These are phyloP conservation scores for Penicillium sp. DNA, from an alignment of 2,329 filamentous ascomycete genomes.

Conservation along the genomic window DNA sequence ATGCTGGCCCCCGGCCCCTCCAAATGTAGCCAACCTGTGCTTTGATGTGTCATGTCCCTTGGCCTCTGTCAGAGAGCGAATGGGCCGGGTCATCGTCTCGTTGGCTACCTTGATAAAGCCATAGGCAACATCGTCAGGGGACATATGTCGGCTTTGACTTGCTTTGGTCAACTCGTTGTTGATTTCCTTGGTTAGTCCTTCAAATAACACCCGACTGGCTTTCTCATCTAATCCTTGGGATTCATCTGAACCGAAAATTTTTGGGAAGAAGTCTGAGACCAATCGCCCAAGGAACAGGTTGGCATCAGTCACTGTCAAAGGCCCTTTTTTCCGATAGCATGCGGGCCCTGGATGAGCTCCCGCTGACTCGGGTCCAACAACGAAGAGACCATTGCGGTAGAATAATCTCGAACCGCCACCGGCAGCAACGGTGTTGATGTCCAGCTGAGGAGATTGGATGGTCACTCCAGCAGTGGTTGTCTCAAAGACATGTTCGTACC, in stretches of 20 bases:
- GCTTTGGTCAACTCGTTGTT: constrained; percentile 59
- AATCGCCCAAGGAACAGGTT: constrained; percentile 82
- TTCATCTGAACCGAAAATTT: constrained; percentile 85
- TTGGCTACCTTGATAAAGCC: constrained; percentile 89
- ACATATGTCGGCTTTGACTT: constrained; percentile 51
- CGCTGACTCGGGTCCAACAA: constrained; percentile 85
- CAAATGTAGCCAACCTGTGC: constrained; percentile 82
- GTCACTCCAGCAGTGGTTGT: constrained; percentile 87
- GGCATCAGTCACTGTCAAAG: constrained; percentile 89
- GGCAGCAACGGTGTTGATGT: constrained; percentile 89
- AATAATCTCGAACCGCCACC: constrained; percentile 70
- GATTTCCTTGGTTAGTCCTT: constrained; percentile 71
- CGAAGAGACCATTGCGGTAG: constrained; percentile 54
- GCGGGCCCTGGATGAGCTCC: constrained; percentile 86
- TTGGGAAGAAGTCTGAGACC: constrained; percentile 86
- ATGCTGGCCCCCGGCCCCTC: constrained; percentile 85
- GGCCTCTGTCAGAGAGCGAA: constrained; percentile 84
- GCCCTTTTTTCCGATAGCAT: constrained; percentile 86
- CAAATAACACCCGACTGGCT: constrained; percentile 69
- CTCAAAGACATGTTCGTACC: constrained; percentile 89
- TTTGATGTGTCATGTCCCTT: constrained; percentile 85
- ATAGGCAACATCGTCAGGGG: constrained; percentile 77
- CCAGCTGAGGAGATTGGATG: constrained; percentile 82
- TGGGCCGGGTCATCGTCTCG: constrained; percentile 85
- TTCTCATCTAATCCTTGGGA: constrained; percentile 71